Conservation (phyloP, 148 eudicot genomes). For the Fagopyrum tataricum region DNA sequence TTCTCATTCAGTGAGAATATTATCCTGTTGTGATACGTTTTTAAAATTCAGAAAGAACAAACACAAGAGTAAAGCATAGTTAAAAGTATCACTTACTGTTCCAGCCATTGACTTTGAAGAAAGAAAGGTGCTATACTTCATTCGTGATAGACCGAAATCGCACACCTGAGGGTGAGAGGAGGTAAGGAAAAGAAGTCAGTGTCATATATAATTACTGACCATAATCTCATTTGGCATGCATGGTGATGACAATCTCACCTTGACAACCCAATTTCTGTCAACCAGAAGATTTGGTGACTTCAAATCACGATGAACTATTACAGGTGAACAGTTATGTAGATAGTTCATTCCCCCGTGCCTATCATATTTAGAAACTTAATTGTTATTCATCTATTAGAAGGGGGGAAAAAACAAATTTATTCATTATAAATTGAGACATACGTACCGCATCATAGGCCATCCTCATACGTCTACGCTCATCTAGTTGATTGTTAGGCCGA, state of each 20-base stretch:
- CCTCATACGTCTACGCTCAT: constrained; percentile 66
- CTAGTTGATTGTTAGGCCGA: constrained; percentile 84
- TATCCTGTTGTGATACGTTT: not conserved
- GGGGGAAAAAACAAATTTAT: not conserved
- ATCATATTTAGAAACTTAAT: not conserved
- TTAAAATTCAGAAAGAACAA: not conserved
- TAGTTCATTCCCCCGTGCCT: constrained; percentile 29
- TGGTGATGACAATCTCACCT: constrained; percentile 18
- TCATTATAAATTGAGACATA: not conserved
- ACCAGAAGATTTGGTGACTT: constrained; percentile 40
- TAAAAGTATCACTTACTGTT: constrained; percentile 36
- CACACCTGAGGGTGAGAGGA: constrained; percentile 33
- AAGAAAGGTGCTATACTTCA: constrained; percentile 56
- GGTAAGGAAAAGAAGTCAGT: no score
- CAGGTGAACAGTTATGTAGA: constrained; percentile 27
- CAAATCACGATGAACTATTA: constrained; percentile 35
- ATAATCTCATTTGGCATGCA: not conserved
- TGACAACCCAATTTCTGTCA: constrained; percentile 31
- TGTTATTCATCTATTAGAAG: not conserved
- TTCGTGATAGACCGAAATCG: constrained; percentile 66
- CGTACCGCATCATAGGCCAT: constrained; percentile 87
- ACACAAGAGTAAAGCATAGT: not conserved
- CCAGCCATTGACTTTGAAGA: constrained; percentile 68
- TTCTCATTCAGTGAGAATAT: not conserved
- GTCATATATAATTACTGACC: not conserved